Evolutionary conservation across 139 green algal species (phyloP).

Genomic region (Chlamydomonas eustigma): DNA sequence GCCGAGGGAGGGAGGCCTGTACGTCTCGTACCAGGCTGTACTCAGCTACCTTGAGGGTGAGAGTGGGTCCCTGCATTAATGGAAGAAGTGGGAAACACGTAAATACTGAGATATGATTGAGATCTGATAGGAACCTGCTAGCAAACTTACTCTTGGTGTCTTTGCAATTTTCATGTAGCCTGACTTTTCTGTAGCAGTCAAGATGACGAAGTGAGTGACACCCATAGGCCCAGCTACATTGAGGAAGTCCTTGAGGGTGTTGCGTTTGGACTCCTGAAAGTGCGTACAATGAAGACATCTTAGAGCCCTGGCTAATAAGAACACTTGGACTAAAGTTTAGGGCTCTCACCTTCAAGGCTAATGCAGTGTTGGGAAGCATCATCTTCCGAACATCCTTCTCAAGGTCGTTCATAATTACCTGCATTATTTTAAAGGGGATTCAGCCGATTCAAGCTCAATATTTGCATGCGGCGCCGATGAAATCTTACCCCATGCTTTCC

Average conservation of each 20-base stretch:
- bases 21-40: conserved; percentile 89
- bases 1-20: conserved; percentile 51
- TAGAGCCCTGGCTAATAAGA: too few relatives aligned
- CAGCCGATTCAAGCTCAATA: too few relatives aligned
- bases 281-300: too few relatives aligned
- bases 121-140: too few relatives aligned
- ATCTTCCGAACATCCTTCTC: conserved; percentile 87
- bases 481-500: conserved; percentile 59
- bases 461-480: neutral
- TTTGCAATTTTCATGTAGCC: conserved; percentile 76
- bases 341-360: conserved; percentile 66
- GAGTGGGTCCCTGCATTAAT: conserved; percentile 76
- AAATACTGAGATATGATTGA: neutral
- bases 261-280: conserved; percentile 68
- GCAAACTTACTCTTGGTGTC: neutral
- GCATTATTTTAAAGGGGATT: conserved; percentile 3
- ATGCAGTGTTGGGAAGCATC: conserved; percentile 91
- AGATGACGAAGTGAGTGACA: conserved; percentile 92
- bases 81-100: neutral
- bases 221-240: conserved; percentile 90
- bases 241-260: conserved; percentile 95
- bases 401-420: conserved; percentile 70
- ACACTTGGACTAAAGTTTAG: conserved; percentile 21
- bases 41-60: conserved; percentile 77
- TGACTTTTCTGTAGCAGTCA: conserved; percentile 79